Evolutionary conservation across 1,284 basidiomycete genomes (phyloP).

Genomic region (Cryptococcus maquisensis): DNA sequence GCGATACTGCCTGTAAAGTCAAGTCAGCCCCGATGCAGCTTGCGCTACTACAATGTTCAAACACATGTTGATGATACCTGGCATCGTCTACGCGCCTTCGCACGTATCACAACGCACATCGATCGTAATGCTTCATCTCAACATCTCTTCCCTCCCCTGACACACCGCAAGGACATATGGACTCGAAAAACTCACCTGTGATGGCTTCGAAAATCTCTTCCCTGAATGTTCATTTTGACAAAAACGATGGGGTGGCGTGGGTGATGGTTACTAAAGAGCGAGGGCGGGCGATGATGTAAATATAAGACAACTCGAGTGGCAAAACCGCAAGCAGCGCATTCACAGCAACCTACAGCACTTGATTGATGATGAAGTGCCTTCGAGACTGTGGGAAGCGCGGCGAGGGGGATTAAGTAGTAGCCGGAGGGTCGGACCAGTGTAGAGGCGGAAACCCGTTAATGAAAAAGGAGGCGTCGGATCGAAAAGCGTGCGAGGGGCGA

Average conservation of each 20-base stretch:
- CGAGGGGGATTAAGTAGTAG: background rate
- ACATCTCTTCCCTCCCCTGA: too few species aligned
- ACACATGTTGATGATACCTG: background rate
- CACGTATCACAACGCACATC: too few species aligned
- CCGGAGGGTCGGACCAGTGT: background rate
- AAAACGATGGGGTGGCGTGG: background rate
- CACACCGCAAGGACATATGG: background rate
- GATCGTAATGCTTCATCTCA: too few species aligned
- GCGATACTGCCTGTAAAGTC: constrained; percentile 34
- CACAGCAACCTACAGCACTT: background rate
- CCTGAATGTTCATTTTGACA: constrained; percentile 25
- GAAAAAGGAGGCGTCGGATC: background rate
- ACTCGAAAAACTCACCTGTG: constrained; percentile 27
- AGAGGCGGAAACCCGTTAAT: background rate
- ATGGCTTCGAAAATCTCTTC: constrained; percentile 23
- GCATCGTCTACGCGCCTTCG: background rate
- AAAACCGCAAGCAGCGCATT: background rate
- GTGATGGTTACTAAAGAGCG: background rate
- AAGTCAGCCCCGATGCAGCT: background rate
- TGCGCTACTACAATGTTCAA: background rate
- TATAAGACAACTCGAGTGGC: background rate
- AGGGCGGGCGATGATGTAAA: background rate
- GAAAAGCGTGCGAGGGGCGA: too few species aligned
- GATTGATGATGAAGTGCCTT: too few species aligned
- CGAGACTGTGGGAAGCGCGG: too few species aligned